Percentiles rank a stretch among this genome's conserved stretches.
Conservation (phyloP, 768 basidiomycete genomes). For the Wakefieldia striispora region DNA sequence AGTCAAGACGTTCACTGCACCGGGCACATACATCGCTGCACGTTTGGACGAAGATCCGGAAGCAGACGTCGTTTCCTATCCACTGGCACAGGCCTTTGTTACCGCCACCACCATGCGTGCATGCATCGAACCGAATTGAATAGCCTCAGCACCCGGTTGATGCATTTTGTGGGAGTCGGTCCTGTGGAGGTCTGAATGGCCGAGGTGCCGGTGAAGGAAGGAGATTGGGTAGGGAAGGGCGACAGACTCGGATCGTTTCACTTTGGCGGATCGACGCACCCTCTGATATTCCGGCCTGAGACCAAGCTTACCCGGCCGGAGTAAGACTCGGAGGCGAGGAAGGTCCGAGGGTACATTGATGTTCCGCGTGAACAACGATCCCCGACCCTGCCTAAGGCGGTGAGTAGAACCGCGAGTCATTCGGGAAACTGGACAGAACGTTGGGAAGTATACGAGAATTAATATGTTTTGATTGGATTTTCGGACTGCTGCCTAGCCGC, state of each 20-base stretch:
- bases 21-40: slow-evolving; percentile 50
- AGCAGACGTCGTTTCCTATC: slow-evolving; percentile 19
- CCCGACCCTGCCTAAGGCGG: no score
- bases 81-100: slow-evolving; percentile 33
- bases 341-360: slow-evolving; percentile 16
- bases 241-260: slow-evolving; percentile 63
- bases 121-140: slow-evolving; percentile 57
- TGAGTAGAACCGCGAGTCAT: no score
- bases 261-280: slow-evolving; percentile 57
- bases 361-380: slow-evolving; percentile 18
- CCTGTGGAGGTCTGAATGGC: slow-evolving; percentile 66
- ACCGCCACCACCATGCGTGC: slow-evolving; percentile 50
- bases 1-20: slow-evolving; percentile 39
- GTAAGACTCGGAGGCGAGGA: slow-evolving; percentile 4
- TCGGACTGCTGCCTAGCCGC: no score
- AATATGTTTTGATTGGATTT: no score
- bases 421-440: no score
- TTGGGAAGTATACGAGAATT: no score
- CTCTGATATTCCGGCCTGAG: slow-evolving; percentile 43
- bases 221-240: slow-evolving; percentile 47
- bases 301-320: slow-evolving; percentile 15
- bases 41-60: slow-evolving; percentile 31
- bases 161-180: slow-evolving; percentile 59
- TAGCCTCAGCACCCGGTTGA: slow-evolving; percentile 50
- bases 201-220: slow-evolving; percentile 44